Evolutionary conservation across 495 filamentous ascomycete species (phyloP).

Genomic region (Podospora australis): DNA sequence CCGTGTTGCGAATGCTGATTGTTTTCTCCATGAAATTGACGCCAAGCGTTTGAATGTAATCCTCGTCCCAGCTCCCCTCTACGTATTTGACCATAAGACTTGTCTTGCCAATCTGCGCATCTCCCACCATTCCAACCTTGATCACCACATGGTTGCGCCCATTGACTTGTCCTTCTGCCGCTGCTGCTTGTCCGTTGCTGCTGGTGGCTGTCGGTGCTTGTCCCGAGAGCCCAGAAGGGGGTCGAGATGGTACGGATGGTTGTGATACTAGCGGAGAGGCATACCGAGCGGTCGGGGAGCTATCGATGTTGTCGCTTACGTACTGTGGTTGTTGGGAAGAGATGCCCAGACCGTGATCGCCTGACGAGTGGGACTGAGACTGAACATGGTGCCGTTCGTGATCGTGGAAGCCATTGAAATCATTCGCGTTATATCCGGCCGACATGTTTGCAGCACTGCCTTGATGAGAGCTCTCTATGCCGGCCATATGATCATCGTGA

Average conservation of each 20-base stretch:
- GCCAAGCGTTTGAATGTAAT: conserved; percentile 97
- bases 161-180: conserved; percentile 37
- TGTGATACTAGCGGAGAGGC: conserved; percentile 33
- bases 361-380: conserved; percentile 30
- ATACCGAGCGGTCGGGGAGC: conserved; percentile 34
- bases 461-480: conserved; percentile 32
- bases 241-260: conserved; percentile 38
- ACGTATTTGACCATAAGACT: conserved; percentile 99
- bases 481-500: conserved; percentile 36
- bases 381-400: conserved; percentile 30
- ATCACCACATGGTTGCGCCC: conserved; percentile 88
- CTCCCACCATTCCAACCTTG: conserved; percentile 98
- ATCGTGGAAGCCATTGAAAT: conserved; percentile 19
- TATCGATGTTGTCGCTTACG: conserved; percentile 26
- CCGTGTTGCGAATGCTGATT: conserved; percentile 98
- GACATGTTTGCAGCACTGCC: too few relatives aligned
- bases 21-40: conserved; percentile 99
- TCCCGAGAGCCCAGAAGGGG: conserved; percentile 45
- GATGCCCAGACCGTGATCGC: conserved; percentile 33
- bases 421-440: conserved; percentile 9
- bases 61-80: conserved; percentile 98
- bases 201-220: conserved; percentile 24
- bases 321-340: conserved; percentile 24
- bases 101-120: conserved; percentile 98
- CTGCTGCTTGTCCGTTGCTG: conserved; percentile 27